These are phyloP conservation scores for Ascochyta lentis DNA, from an alignment of 2,329 filamentous ascomycete genomes.

Conservation along the genomic window DNA sequence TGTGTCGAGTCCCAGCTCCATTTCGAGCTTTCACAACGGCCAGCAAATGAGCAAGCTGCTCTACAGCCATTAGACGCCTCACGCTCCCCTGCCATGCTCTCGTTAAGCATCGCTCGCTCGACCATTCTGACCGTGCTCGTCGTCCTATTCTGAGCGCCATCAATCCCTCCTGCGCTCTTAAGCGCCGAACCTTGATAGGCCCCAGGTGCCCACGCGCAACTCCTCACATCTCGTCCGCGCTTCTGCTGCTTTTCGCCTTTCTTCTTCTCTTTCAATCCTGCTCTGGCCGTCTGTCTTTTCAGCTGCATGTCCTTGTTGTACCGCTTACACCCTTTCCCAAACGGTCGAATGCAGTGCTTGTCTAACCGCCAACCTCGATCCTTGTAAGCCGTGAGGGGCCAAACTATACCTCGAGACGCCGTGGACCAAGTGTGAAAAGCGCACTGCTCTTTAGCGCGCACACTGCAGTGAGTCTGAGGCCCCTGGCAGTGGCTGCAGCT, in stretches of 20 bases:
- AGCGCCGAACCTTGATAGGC: slow-evolving; percentile 49
- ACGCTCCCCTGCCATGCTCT: slow-evolving; percentile 33
- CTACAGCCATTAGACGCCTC: slow-evolving; percentile 46
- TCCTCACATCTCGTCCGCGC: slow-evolving; percentile 38
- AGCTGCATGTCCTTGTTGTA: slow-evolving; percentile 40
- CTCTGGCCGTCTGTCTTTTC: slow-evolving; percentile 38
- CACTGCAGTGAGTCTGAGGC: slow-evolving; percentile 47
- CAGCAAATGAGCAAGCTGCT: slow-evolving; percentile 38
- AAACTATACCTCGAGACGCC: slow-evolving; percentile 47
- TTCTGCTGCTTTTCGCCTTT: slow-evolving; percentile 39
- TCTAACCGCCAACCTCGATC: slow-evolving; percentile 42
- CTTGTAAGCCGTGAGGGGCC: slow-evolving; percentile 50
- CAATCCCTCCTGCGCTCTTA: slow-evolving; percentile 42
- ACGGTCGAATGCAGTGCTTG: slow-evolving; percentile 53
- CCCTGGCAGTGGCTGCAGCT: slow-evolving; percentile 35
- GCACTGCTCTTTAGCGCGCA: slow-evolving; percentile 45
- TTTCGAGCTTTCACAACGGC: slow-evolving; percentile 32
- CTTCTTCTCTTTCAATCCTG: slow-evolving; percentile 34
- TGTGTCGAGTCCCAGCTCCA: slow-evolving; percentile 37
- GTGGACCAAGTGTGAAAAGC: slow-evolving; percentile 43
- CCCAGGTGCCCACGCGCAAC: slow-evolving; percentile 38
- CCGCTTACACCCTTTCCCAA: slow-evolving; percentile 32
- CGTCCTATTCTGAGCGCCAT: slow-evolving; percentile 49
- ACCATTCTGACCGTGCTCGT: slow-evolving; percentile 33
- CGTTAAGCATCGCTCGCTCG: slow-evolving; percentile 33